phyloP scores from a whole-genome alignment of 768 basidiomycete species.

The Lyophyllum atratum region DNA sequence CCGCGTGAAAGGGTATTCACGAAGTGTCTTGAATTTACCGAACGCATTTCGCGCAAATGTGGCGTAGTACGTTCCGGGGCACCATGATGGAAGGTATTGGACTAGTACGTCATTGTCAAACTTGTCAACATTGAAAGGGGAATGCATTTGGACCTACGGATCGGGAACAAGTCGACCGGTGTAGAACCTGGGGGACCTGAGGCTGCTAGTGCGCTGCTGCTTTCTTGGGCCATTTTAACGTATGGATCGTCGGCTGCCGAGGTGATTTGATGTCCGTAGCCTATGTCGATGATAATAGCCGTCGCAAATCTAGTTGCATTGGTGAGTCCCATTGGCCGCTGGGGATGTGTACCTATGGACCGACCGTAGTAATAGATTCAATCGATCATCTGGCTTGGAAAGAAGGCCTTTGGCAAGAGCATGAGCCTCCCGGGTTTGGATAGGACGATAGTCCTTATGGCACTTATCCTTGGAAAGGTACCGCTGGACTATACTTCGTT shows the following conservation, averaged over 20 bases:
- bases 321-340: background rate
- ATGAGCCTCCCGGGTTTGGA: conserved; percentile 31
- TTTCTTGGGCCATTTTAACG: conserved; percentile 9
- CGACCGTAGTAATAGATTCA: background rate
- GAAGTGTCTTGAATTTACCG: background rate
- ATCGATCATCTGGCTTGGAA: conserved; percentile 13
- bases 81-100: conserved; percentile 15
- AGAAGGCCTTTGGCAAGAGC: conserved; percentile 30
- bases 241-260: conserved; percentile 18
- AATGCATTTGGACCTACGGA: conserved; percentile 4
- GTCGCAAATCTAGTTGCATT: conserved; percentile 15
- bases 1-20: conserved; percentile 17
- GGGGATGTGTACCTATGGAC: background rate
- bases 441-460: conserved; percentile 22
- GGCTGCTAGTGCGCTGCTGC: background rate
- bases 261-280: conserved; percentile 18
- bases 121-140: background rate
- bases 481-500: conserved; percentile 20
- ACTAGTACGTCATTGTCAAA: background rate
- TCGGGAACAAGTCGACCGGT: conserved; percentile 15
- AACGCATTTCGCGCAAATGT: conserved; percentile 3
- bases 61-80: conserved; percentile 14
- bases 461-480: conserved; percentile 20
- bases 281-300: conserved; percentile 15
- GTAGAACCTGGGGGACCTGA: conserved; percentile 15